phyloP scores from a whole-genome alignment of 495 filamentous ascomycete genomes.

The Cryomyces minteri region DNA sequence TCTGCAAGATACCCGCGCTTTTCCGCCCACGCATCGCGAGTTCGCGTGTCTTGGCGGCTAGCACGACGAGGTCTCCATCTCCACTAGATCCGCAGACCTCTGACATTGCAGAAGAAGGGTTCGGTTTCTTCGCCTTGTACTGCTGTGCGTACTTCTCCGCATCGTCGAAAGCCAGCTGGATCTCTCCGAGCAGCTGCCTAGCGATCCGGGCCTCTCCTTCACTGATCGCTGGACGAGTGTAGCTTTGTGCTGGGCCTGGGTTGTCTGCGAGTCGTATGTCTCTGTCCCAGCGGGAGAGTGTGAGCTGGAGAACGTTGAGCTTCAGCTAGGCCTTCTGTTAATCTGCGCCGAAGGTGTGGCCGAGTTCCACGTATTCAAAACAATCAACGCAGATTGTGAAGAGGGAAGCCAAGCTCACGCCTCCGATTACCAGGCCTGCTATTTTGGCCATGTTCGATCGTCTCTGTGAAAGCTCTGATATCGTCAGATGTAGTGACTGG shows the following conservation, averaged over 20 bases:
- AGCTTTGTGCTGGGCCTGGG: not conserved
- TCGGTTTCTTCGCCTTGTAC: not conserved
- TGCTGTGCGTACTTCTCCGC: not conserved
- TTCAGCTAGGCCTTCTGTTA: conserved; percentile 18
- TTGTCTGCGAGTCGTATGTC: not conserved
- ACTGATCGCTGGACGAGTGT: not conserved
- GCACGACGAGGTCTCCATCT: not conserved
- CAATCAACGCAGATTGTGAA: conserved; percentile 23
- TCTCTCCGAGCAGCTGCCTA: not conserved
- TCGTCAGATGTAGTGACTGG: no score
- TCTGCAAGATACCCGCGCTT: not conserved
- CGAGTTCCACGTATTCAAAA: conserved; percentile 25
- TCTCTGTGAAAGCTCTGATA: no score
- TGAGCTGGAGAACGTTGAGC: conserved; percentile 18
- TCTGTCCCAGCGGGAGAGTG: conserved; percentile 5
- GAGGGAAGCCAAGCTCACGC: conserved; percentile 4
- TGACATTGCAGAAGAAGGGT: not conserved
- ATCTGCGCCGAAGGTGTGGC: conserved; percentile 22
- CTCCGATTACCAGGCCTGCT: conserved; percentile 7
- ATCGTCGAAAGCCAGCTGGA: not conserved
- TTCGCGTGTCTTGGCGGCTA: not conserved
- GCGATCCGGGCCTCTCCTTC: not conserved
- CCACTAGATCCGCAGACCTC: not conserved
- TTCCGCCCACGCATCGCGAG: not conserved
- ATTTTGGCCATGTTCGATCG: not conserved